Conservation (phyloP, 192 early-diverging fungal species). For the Coemansia pectinata region DNA sequence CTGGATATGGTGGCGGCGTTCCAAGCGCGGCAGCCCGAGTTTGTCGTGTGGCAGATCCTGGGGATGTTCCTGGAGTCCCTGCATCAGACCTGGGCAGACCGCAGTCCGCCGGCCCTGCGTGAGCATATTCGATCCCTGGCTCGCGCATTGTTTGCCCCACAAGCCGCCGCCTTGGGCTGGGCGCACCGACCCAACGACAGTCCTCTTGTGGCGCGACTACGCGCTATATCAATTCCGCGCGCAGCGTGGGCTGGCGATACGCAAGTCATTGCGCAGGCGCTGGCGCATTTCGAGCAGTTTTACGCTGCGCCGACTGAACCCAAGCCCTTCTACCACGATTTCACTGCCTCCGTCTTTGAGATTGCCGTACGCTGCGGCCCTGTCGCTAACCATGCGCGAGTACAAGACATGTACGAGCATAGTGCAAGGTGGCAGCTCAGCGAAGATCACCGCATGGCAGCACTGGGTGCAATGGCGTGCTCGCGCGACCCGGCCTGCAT, state of each 20-base stretch:
- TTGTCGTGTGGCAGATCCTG: constrained; percentile 60
- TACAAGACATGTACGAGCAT: constrained; percentile 52
- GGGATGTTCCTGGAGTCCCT: constrained; percentile 50
- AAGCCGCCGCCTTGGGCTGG: constrained; percentile 65
- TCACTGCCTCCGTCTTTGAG: constrained; percentile 60
- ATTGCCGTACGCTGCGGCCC: constrained; percentile 60
- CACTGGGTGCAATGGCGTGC: constrained; percentile 60
- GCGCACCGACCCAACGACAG: constrained; percentile 59
- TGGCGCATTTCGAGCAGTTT: constrained; percentile 62
- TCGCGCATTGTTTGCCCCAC: constrained; percentile 58
- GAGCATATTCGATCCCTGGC: constrained; percentile 49
- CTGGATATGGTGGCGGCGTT: constrained; percentile 76
- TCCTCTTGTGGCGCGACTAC: constrained; percentile 60
- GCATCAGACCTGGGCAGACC: constrained; percentile 53
- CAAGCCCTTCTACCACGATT: constrained; percentile 55
- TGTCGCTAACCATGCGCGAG: constrained; percentile 37
- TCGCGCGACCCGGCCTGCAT: constrained; percentile 44
- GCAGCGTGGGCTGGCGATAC: constrained; percentile 64
- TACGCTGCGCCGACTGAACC: constrained; percentile 57
- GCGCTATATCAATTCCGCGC: constrained; percentile 62
- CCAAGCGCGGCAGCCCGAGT: constrained; percentile 11
- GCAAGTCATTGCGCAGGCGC: constrained; percentile 55
- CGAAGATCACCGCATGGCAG: constrained; percentile 60
- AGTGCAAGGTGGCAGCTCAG: constrained; percentile 48
- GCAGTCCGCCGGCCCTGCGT: constrained; percentile 44